Conservation (phyloP, 768 basidiomycete genomes). For the Panaeolus cyanescens region DNA sequence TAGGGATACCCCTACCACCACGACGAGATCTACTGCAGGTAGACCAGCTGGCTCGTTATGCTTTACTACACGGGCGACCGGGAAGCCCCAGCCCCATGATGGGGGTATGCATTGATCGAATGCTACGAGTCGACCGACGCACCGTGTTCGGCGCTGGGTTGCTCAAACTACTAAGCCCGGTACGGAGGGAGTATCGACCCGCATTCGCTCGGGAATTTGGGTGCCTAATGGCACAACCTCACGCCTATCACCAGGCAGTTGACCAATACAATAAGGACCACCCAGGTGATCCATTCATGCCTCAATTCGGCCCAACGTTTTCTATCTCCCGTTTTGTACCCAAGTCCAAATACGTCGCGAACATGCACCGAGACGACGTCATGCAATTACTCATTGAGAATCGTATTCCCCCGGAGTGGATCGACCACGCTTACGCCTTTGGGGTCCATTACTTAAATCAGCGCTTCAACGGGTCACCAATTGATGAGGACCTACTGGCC, state of each 20-base stretch:
- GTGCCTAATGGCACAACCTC: neutral
- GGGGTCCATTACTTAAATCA: neutral
- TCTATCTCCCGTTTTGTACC: neutral
- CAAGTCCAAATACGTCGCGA: neutral
- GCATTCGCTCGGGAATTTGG: neutral
- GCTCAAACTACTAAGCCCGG: neutral
- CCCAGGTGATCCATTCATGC: neutral
- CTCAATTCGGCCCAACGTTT: neutral
- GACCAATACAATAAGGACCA: neutral
- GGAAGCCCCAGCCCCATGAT: neutral
- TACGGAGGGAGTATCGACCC: neutral
- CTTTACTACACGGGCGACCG: neutral
- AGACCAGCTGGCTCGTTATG: neutral
- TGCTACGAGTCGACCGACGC: neutral
- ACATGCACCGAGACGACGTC: neutral
- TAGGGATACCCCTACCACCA: neutral
- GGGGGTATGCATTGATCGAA: neutral
- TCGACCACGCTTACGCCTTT: conserved; percentile 6
- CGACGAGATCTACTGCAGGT: neutral
- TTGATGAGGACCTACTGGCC: neutral
- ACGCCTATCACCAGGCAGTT: neutral
- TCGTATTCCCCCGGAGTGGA: conserved; percentile 5
- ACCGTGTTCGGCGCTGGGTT: neutral
- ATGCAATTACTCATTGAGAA: conserved; percentile 4
- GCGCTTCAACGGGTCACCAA: neutral